Conservation (phyloP, 2,329 filamentous ascomycete genomes). For the Elsinoe ampelina region DNA sequence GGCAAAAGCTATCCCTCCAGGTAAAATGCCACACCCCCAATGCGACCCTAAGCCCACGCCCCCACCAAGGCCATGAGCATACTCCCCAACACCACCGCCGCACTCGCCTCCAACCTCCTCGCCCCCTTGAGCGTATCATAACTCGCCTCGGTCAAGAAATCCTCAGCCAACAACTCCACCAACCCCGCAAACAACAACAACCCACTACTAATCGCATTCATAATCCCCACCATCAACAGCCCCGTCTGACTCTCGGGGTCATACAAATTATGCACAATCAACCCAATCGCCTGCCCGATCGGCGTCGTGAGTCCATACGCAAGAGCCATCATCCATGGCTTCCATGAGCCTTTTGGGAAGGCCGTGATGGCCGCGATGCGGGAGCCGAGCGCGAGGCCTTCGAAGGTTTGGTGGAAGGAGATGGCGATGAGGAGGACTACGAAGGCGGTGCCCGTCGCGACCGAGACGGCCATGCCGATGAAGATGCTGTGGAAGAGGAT, state of each 20-base stretch:
- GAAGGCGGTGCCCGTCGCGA: constrained; percentile 57
- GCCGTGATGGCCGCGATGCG: constrained; percentile 60
- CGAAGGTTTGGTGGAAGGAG: constrained; percentile 62
- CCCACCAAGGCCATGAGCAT: constrained; percentile 58
- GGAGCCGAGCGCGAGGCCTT: constrained; percentile 59
- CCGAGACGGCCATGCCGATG: constrained; percentile 63
- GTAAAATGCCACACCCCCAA: too few relatives aligned
- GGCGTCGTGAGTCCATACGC: constrained; percentile 52
- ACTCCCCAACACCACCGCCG: constrained; percentile 51
- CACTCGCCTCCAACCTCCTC: constrained; percentile 52
- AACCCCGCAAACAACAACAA: constrained; percentile 42
- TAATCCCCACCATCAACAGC: constrained; percentile 41
- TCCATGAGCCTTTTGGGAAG: constrained; percentile 62
- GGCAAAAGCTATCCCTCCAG: too few relatives aligned
- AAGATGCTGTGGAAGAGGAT: constrained; percentile 74
- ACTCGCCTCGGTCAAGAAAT: constrained; percentile 53
- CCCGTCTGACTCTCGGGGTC: constrained; percentile 41
- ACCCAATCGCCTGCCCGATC: constrained; percentile 41
- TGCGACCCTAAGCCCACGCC: constrained; percentile 46
- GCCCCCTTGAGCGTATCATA: constrained; percentile 51
- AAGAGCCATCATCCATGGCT: constrained; percentile 63
- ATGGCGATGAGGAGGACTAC: constrained; percentile 59
- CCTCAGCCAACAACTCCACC: constrained; percentile 42
- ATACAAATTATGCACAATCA: constrained; percentile 42
- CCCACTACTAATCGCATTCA: constrained; percentile 42